These are phyloP conservation scores for Echinochloa phyllopogon DNA, from an alignment of 176 grass and related monocot species.

Conservation along the genomic window DNA sequence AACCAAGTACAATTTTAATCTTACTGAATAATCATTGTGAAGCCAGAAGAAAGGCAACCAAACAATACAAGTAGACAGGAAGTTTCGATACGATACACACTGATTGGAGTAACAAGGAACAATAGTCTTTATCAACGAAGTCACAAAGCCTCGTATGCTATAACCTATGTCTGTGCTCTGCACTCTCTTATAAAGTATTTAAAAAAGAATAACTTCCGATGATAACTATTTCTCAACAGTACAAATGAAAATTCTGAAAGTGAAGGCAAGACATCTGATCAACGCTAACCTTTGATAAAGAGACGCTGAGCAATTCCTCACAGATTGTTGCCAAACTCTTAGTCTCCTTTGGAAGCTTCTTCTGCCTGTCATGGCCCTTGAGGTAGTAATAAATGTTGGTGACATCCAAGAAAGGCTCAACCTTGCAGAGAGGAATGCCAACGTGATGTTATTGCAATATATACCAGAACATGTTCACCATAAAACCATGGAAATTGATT, in stretches of 20 bases:
- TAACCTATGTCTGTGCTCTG: conserved; percentile 2
- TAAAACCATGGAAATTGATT: neutral
- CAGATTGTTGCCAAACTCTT: conserved; percentile 95
- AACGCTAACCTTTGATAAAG: conserved; percentile 82
- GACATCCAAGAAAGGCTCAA: conserved; percentile 90
- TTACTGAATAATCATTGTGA: neutral
- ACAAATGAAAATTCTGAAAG: conserved; percentile 23
- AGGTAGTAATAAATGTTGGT: conserved; percentile 78
- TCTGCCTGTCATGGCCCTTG: conserved; percentile 59
- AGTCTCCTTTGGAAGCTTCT: conserved; percentile 74
- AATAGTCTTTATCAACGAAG: conserved; percentile 14
- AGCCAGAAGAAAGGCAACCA: conserved; percentile 2
- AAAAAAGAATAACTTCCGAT: neutral
- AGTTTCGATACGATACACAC: neutral
- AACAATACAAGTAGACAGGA: neutral
- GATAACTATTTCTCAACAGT: neutral
- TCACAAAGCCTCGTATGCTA: neutral
- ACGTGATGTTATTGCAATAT: conserved; percentile 8
- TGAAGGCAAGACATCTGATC: neutral
- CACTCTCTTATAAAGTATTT: neutral
- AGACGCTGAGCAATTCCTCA: conserved; percentile 68
- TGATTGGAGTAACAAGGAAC: neutral
- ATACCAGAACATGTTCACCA: neutral
- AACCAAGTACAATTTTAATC: neutral
- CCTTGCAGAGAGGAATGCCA: conserved; percentile 53